Conservation (phyloP, 148 eudicot genomes). For the Cornus kousa region DNA sequence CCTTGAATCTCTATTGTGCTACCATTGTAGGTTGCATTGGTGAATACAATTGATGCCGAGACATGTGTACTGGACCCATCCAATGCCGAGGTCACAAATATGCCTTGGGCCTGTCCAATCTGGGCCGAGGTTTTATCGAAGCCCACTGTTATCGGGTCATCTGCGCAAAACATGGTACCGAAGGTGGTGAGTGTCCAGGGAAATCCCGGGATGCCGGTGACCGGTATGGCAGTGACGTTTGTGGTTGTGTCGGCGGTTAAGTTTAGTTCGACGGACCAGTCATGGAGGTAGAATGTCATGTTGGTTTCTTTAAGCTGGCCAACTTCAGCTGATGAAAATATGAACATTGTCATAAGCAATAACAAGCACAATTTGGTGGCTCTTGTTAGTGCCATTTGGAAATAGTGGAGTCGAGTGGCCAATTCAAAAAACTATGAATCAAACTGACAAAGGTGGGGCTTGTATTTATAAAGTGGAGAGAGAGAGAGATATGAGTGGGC, state of each 20-base stretch:
- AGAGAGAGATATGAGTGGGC: no score
- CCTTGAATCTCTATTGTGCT: conserved; percentile 7
- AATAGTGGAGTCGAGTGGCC: no score
- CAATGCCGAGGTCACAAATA: conserved; percentile 2
- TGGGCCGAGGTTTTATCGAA: neutral
- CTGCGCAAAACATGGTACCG: neutral
- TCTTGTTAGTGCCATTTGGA: neutral
- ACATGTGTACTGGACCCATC: neutral
- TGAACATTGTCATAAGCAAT: neutral
- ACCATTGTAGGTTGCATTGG: neutral
- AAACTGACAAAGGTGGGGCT: no score
- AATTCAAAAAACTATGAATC: no score
- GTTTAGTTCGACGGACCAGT: neutral
- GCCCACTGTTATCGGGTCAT: neutral
- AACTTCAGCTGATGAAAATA: neutral
- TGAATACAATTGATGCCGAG: conserved; percentile 2
- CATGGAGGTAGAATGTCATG: neutral
- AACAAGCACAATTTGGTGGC: neutral
- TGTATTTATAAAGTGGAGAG: no score
- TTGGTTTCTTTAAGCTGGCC: no score
- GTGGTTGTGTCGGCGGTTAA: neutral
- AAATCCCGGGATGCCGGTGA: neutral
- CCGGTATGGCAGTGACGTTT: neutral
- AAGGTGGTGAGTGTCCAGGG: neutral
- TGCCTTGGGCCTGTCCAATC: conserved; percentile 5